A percentile compares a stretch with the other conserved stretches of the same genome.
Conservation (phyloP, 2,329 filamentous ascomycete genomes). For the Aureobasidium namibiae region DNA sequence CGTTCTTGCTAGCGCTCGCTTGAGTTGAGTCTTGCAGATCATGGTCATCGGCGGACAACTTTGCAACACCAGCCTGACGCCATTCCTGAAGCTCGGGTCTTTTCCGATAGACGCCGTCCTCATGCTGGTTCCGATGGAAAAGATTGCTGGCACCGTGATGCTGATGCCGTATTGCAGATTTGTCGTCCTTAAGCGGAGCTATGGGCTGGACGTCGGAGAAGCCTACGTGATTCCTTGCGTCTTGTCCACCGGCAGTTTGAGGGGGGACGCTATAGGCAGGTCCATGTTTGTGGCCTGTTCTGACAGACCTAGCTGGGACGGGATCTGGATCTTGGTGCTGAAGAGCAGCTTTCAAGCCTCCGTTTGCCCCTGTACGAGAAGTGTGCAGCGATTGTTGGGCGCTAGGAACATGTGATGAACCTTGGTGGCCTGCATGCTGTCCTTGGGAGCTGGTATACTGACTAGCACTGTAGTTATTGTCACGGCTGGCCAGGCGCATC, state of each 20-base stretch:
- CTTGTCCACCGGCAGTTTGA: conserved; percentile 28
- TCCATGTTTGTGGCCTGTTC: conserved; percentile 18
- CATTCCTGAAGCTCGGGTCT: conserved; percentile 50
- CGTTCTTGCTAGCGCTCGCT: conserved; percentile 16
- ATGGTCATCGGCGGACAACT: conserved; percentile 35
- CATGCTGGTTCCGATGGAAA: conserved; percentile 35
- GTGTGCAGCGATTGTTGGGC: conserved; percentile 32
- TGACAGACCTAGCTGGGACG: conserved; percentile 24
- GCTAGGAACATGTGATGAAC: conserved; percentile 16
- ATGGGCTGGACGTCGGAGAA: conserved; percentile 27
- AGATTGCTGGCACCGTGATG: conserved; percentile 25
- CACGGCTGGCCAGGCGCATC: neutral
- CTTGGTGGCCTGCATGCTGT: conserved; percentile 10
- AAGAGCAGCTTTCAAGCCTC: conserved; percentile 24
- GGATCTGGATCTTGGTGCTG: conserved; percentile 29
- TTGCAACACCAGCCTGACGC: conserved; percentile 33
- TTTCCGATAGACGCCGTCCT: conserved; percentile 45
- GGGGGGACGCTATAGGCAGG: conserved; percentile 28
- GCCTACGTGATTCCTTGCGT: conserved; percentile 33
- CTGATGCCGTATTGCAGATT: conserved; percentile 20
- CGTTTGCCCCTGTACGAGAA: conserved; percentile 29
- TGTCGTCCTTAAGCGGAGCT: conserved; percentile 18
- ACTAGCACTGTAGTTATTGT: neutral
- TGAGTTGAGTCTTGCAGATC: conserved; percentile 25
- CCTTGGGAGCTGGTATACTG: neutral